Percentiles rank a stretch among this genome's conserved stretches.
These are phyloP conservation scores for Bimuria novae-zelandiae DNA, from an alignment of 2,329 filamentous ascomycete genomes.

Conservation along the genomic window DNA sequence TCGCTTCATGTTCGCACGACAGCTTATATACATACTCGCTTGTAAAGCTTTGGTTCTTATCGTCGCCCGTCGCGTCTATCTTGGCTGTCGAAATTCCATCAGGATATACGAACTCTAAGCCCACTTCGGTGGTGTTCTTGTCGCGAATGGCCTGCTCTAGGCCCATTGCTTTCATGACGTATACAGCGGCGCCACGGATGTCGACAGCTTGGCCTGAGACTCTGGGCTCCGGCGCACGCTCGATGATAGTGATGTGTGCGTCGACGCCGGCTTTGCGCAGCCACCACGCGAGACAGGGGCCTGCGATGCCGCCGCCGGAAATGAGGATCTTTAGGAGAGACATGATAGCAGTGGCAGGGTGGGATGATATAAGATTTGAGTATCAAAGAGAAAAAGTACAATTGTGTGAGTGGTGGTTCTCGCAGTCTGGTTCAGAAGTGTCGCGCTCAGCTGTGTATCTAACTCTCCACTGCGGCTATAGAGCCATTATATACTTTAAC, in stretches of 20 bases:
- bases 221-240: slow-evolving; percentile 50
- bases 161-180: slow-evolving; percentile 58
- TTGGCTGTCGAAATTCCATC: slow-evolving; percentile 29
- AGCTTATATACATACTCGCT: slow-evolving; percentile 50
- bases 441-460: not conserved
- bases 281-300: slow-evolving; percentile 56
- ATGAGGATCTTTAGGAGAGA: slow-evolving; percentile 30
- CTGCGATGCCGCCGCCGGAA: slow-evolving; percentile 38
- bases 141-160: slow-evolving; percentile 50
- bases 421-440: not conserved
- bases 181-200: slow-evolving; percentile 56
- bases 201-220: slow-evolving; percentile 60
- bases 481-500: slow-evolving; percentile 1
- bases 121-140: slow-evolving; percentile 53
- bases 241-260: slow-evolving; percentile 47
- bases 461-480: not conserved
- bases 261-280: slow-evolving; percentile 46
- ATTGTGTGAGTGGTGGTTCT: not conserved
- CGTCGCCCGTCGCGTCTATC: slow-evolving; percentile 45
- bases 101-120: slow-evolving; percentile 48
- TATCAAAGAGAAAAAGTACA: not conserved
- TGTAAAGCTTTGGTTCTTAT: slow-evolving; percentile 50
- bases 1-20: too few relatives aligned
- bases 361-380: not conserved
- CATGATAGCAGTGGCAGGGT: not conserved